These are phyloP conservation scores for Nakazawaea wyomingensis DNA, from an alignment of 805 yeast genomes.

Conservation along the genomic window DNA sequence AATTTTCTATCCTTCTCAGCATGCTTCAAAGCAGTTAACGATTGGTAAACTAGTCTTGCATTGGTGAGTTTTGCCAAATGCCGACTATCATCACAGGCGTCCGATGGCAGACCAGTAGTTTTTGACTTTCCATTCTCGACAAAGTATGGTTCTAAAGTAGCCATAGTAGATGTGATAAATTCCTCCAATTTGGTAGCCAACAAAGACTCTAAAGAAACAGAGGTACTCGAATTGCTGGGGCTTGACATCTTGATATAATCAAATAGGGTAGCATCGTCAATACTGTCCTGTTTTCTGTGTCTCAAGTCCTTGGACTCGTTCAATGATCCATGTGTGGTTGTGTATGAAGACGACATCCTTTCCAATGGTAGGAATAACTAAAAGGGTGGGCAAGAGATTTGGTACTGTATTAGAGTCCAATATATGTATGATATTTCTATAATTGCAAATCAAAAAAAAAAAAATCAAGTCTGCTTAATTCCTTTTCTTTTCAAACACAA, in stretches of 20 bases:
- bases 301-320: neutral
- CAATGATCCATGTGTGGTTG: neutral
- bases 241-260: constrained; percentile 9
- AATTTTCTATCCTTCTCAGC: constrained; percentile 5
- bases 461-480: neutral
- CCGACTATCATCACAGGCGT: neutral
- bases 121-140: neutral
- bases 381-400: no score
- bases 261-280: constrained; percentile 5
- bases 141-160: constrained; percentile 8
- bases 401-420: no score
- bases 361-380: neutral
- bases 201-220: constrained; percentile 6
- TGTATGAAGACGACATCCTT: neutral
- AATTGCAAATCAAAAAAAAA: no score
- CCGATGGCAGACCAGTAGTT: neutral
- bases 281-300: neutral
- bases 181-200: constrained; percentile 6
- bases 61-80: neutral
- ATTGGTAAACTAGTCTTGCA: constrained; percentile 9
- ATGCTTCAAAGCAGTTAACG: constrained; percentile 4
- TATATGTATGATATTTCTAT: no score
- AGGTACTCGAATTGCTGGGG: constrained; percentile 2
- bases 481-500: neutral
- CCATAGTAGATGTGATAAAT: constrained; percentile 11